Base-by-base conservation (phyloP, 768 basidiomycete genomes). In the Solioccasus polychromus region DNA sequence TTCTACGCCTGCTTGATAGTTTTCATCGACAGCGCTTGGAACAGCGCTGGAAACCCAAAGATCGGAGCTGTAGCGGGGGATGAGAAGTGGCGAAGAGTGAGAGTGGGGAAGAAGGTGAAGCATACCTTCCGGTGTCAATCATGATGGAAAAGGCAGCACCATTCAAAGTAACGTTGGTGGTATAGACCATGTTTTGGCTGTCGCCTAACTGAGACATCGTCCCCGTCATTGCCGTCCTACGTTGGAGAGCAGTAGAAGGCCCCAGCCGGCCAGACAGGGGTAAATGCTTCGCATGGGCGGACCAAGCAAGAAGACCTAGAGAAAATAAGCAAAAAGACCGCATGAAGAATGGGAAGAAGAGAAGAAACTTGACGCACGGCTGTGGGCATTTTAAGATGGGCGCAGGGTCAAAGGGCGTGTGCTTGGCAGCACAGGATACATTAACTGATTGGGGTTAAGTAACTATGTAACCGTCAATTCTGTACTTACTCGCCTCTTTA, bases 31-130 rank as follows among this genome's bases (percentile, higher is more conserved):
- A 26, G 71, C 72, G 29, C 59, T 60, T 10, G 66, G 63, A 7
- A 82, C 72, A 41, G 47, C 47, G 24, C 72, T 71, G 9, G 75
- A 72, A 5, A 85, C 74, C 76, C 79, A 84, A 8, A 85, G 62
- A 57, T 87, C 85, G 14, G 83, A 83, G 48, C 83, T 86, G 39
- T 15, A 11, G 50, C 63, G 64, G 25, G 2, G 6, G 23, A n/a
- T 29, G 8, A 26, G 24, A 35, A 22, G 10, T 23, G 25, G 22
- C 14, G 4, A 19, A 18, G 5, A 11, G 3, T 18, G 1, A 22
- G n/a, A 29, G 34, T n/a, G 31, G n/a, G n/a, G n/a, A n/a, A n/a
- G n/a, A n/a, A 20, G 35, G 30, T 15, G 39, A 22, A 8, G 18
- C 63, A 25, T 46, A 73, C 75, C 74, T 76, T 5, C 75, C 75